Base-by-base conservation (phyloP, 768 basidiomycete genomes). In the Dioszegia crocea region DNA sequence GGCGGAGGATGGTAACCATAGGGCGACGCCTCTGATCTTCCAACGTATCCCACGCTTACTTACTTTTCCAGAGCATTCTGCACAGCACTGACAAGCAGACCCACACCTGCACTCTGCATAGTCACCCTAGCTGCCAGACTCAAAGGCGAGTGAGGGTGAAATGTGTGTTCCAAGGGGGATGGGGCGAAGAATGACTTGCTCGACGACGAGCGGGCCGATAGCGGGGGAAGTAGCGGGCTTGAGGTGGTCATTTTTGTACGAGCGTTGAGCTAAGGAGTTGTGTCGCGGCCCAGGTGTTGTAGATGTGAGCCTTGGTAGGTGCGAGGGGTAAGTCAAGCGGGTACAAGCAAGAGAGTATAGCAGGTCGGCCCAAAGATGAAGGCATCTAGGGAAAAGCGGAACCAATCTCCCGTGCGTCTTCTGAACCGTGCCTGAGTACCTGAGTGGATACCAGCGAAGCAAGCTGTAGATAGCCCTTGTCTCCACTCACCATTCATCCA, bases 61-160 rank as follows among this genome's bases (percentile, higher is more conserved):
- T 48, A 75, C 63, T 79, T 82, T 43, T 84, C 85, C 60, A 91
- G 80, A 27, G 88, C 88, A 82, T 89, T 93, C 79, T 90, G 89
- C 51, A 84, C 81, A 31, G 84, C 79, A 66, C 76, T 77, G 59
- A 80, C 76, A 44, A 80, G 66, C 49, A 80, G 63, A 4, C 80
- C 80, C 11, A 80, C 79, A 46, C 74, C 79, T 14, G 76, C 77
- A 26, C 65, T 66, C 49, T 78, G 74, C 12, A 72, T 38, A 5
- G 75, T 78, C 9, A 75, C 75, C 43, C 64, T 65, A 14, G 74
- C 66, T 24, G 77, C 77, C 30, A 68, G 52, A 30, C 59, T 48
- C 33, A 75, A 48, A 24, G 69, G 59, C 14, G 71, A 59, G 29
- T 75, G 68, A 16, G 75, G 70, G 50, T 70, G 68, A 56, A 71